Base-by-base conservation (phyloP, 306 rosid genomes). In the Vigna trinervia region DNA sequence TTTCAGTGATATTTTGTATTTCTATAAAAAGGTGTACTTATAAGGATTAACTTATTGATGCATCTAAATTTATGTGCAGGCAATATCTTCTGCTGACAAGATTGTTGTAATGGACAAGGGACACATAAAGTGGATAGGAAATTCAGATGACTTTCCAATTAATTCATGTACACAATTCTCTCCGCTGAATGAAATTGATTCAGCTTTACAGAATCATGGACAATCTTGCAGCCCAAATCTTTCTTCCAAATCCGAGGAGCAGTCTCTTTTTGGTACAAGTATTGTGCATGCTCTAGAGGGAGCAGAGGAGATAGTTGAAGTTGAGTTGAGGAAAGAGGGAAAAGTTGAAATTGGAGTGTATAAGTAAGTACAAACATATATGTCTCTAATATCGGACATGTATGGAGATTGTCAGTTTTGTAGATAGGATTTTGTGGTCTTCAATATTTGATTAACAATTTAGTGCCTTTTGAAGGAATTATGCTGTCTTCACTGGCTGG, bases 321-420 rank as follows among this genome's bases (percentile, higher is more conserved):
- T 67, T 84, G 98, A 94, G 88, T 77, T 28, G 12, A 93, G 98
- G 83, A 94, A 88, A 83, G 93, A 88, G 81, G 98, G 98, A 48
- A 89, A 86, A 83, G 98, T 94, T 60, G 96, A 94, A 80, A 73
- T 89, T 57, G 82, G 85, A 56, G 96, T 94, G 20, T 94, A 92
- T 82, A 88, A 86, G 98, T 94, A 84, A 82, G 98, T 85, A 79
- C 32, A 71, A 64, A 38, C 8, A 58, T 77, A 46, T 53, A 68
- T 5, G 7, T 62, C 20, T 12, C 52, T 62, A 66, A 45, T 61
- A 39, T 23, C 28, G 64, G 59, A 77, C 8, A 74, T 62, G 26
- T 39, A 50, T 52, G 13, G 41, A 52, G 62, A 48, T 57, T 66
- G 36, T 41, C 17, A 23, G 19, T 26, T 78, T 78, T 52, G 3